Evolutionary conservation across 2,329 filamentous ascomycete genomes (phyloP), one percentile per base, ranked within the genome.

Genomic region (Cladosporium sp.): DNA sequence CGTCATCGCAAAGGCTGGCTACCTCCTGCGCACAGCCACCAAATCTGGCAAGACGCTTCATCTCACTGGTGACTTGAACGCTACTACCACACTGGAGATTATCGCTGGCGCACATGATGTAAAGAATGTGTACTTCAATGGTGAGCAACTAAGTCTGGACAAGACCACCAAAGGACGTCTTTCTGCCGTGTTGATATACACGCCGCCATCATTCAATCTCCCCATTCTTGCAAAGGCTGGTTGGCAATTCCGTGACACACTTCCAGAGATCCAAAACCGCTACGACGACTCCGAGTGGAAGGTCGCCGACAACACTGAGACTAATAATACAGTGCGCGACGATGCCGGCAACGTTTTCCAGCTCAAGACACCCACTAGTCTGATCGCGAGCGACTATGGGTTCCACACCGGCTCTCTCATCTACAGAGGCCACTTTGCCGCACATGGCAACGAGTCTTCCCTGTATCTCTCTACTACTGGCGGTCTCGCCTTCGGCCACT

Each of bases 361-460:
- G 10, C 78, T 89, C 1, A 83, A 80, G 0, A 93, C 91, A 0
- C 87, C 89, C 0, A 87, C 85, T 0, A 80, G 78, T 3, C 83
- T 93, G 0, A 91, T 89, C 71, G 83, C 83, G 0, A 85, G 85
- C n/a, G 91, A 93, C 76, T 93, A 93, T 72, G 90, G 90, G 23
- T 93, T 88, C 77, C 83, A 91, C 74, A 83, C 87, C 0, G 90
- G 91, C 3, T 85, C 85, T 1, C 80, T 93, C 0, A 70, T 93
- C 59, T 93, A 86, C 80, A 85, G 90, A 1, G 91, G 90, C 0
- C 82, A 87, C 69, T 93, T 94, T 74, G 83, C 80, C 0, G 86
- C 90, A 4, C 83, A 80, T 1, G 89, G 89, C n/a, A 78, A 82
- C 1, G 89, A 92, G 68, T 80, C 80, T 0, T 79, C 78, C 0